phyloP scores from a whole-genome alignment of 768 basidiomycete species.

The Ramaria sp. region DNA sequence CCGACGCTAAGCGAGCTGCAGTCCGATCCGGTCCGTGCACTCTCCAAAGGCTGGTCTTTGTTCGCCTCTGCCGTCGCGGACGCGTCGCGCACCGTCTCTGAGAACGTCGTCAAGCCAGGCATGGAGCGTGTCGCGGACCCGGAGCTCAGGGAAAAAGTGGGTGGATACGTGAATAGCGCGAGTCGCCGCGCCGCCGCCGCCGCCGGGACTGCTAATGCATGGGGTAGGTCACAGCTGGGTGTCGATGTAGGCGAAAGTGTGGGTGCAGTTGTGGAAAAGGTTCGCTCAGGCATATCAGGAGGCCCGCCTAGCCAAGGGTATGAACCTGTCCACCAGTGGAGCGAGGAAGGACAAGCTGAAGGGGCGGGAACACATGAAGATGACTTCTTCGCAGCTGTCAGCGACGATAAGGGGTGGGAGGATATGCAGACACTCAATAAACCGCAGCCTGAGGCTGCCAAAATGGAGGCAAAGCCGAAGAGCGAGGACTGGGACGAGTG shows the following conservation, averaged over 20 bases:
- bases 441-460: slow-evolving; percentile 11
- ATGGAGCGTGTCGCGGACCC: slow-evolving; percentile 77
- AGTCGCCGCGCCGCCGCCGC: slow-evolving; percentile 51
- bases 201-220: slow-evolving; percentile 59
- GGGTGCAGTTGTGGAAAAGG: slow-evolving; percentile 54
- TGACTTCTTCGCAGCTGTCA: slow-evolving; percentile 44
- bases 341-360: slow-evolving; percentile 26
- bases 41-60: slow-evolving; percentile 95
- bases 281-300: slow-evolving; percentile 44
- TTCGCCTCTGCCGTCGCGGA: slow-evolving; percentile 77
- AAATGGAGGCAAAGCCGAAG: slow-evolving; percentile 23
- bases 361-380: slow-evolving; percentile 49
- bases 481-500: slow-evolving; percentile 64
- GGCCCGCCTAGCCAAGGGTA: slow-evolving; percentile 39
- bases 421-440: slow-evolving; percentile 13
- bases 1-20: slow-evolving; percentile 77
- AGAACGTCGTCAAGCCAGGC: slow-evolving; percentile 86
- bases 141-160: slow-evolving; percentile 60
- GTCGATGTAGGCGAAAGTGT: slow-evolving; percentile 79
- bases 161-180: slow-evolving; percentile 61
- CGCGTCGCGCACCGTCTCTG: slow-evolving; percentile 68
- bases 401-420: slow-evolving; percentile 16
- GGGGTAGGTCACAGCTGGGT: slow-evolving; percentile 68
- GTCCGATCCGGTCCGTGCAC: slow-evolving; percentile 72
- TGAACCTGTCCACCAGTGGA: slow-evolving; percentile 23